These are phyloP conservation scores for Suhomyces chickasaworum DNA, from an alignment of 1,139 yeast genomes.

Conservation along the genomic window DNA sequence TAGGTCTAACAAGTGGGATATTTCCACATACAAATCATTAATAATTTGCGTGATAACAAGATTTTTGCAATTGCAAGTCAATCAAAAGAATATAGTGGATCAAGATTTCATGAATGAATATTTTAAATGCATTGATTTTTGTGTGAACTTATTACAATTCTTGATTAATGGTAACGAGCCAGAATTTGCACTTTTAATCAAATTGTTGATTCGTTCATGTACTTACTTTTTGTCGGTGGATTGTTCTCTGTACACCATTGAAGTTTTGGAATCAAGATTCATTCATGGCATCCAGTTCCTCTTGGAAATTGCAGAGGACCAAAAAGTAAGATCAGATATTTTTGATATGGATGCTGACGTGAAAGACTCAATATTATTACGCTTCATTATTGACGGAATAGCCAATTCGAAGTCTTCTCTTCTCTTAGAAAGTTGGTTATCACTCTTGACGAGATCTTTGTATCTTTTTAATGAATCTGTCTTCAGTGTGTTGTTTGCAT, in stretches of 20 bases:
- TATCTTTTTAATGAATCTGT: constrained; percentile 52
- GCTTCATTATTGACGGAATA: constrained; percentile 45
- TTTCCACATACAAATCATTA: constrained; percentile 65
- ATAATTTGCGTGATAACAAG: constrained; percentile 49
- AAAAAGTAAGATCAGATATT: constrained; percentile 32
- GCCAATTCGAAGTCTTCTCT: constrained; percentile 35
- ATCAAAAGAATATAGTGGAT: constrained; percentile 25
- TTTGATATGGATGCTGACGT: constrained; percentile 36
- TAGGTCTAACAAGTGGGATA: constrained; percentile 48
- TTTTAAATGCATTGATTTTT: constrained; percentile 30
- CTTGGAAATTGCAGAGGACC: constrained; percentile 35
- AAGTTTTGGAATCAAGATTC: constrained; percentile 32
- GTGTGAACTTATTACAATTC: constrained; percentile 45
- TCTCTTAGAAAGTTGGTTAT: constrained; percentile 50
- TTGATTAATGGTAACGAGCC: constrained; percentile 59
- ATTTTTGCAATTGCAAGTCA: constrained; percentile 39
- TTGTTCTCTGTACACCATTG: constrained; percentile 25
- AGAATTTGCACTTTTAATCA: constrained; percentile 46
- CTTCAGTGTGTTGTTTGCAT: constrained; percentile 50
- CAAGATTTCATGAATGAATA: constrained; percentile 25
- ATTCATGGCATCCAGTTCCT: constrained; percentile 34
- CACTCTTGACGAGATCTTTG: constrained; percentile 45
- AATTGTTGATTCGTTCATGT: constrained; percentile 31
- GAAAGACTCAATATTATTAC: constrained; percentile 36
- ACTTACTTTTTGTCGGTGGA: constrained; percentile 23